phyloP scores from a whole-genome alignment of 2,329 filamentous ascomycete genomes.

The Fusarium sp. region DNA sequence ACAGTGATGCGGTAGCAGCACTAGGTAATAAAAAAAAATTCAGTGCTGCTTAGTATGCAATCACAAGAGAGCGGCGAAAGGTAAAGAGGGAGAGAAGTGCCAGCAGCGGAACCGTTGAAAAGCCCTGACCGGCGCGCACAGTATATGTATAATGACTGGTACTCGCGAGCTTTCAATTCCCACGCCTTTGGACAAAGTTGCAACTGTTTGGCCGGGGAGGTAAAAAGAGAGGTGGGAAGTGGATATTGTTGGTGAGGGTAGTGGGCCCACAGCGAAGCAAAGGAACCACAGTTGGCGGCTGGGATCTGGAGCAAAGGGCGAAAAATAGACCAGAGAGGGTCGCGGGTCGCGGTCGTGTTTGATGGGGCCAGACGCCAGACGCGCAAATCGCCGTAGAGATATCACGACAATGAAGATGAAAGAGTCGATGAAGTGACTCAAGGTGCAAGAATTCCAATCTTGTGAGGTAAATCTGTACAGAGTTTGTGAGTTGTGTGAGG shows the following conservation, averaged over 20 bases:
- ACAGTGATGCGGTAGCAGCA: constrained; percentile 35
- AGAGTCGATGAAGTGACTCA: constrained; percentile 15
- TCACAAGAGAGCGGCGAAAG: constrained; percentile 29
- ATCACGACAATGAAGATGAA: constrained; percentile 32
- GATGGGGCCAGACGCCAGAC: constrained; percentile 50
- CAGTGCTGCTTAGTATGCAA: constrained; percentile 40
- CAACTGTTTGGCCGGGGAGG: constrained; percentile 21
- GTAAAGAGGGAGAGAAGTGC: constrained; percentile 20
- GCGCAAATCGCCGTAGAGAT: constrained; percentile 45
- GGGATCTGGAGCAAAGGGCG: constrained; percentile 46
- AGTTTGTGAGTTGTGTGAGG: constrained; percentile 44
- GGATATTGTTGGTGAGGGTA: constrained; percentile 45
- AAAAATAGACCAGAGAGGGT: constrained; percentile 47
- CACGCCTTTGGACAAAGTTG: constrained; percentile 32
- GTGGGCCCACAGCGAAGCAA: constrained; percentile 47
- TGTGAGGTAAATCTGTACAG: constrained; percentile 20
- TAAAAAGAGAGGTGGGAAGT: constrained; percentile 42
- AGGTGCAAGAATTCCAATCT: constrained; percentile 18
- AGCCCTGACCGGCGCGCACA: constrained; percentile 43
- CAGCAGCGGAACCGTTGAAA: constrained; percentile 45
- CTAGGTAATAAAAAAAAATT: constrained; percentile 34
- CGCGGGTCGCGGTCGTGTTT: constrained; percentile 47
- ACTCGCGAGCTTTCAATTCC: constrained; percentile 39
- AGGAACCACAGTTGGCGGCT: constrained; percentile 50
- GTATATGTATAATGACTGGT: constrained; percentile 33